Base-by-base conservation (phyloP, 2,329 filamentous ascomycete genomes). In the Rhinocladiella mackenziei region DNA sequence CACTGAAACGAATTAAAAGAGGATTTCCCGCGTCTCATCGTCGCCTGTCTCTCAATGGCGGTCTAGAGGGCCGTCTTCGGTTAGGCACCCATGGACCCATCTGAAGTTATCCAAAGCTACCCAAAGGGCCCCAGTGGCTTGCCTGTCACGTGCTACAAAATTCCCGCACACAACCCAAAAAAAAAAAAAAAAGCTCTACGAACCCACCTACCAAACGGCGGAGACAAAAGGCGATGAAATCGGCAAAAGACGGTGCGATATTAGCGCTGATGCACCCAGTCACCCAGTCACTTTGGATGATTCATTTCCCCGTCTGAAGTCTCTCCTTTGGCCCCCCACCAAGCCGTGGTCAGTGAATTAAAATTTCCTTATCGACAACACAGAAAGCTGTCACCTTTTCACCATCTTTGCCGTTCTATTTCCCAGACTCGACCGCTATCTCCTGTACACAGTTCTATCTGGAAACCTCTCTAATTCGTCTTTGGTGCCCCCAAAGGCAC, bases 401-500 rank as follows among this genome's bases (percentile, higher is more conserved):
- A 39, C 37, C 30, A 33, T 23, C 33, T 30, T 39, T 18, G 23
- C 36, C 28, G n/a, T n/a, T n/a, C n/a, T n/a, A n/a, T n/a, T n/a
- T n/a, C n/a, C 23, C 23, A n/a, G n/a, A 26, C 2, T n/a, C n/a
- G 8, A 26, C 8, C 23, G 23, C 8, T 26, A 8, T 22, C 11
- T 20, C 19, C 22, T 17, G 39, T 33, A 15, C 22, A 46, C 25
- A 36, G 14, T n/a, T 34, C 18, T 19, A 17, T 8, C 18, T 38
- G 22, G 28, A 20, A 34, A 31, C 19, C 29, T 46, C 17, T 28
- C 8, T 31, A 39, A 33, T 17, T 37, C 26, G 55, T 51, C 55
- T 57, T 56, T 56, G 55, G 51, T 10, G 8, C 43, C 48, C 23
- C 32, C 54, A 56, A 52, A 52, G 50, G 54, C 52, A 47, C 43